These are phyloP conservation scores for Fusarium chaquense DNA, from an alignment of 2,329 filamentous ascomycete genomes.

Conservation along the genomic window DNA sequence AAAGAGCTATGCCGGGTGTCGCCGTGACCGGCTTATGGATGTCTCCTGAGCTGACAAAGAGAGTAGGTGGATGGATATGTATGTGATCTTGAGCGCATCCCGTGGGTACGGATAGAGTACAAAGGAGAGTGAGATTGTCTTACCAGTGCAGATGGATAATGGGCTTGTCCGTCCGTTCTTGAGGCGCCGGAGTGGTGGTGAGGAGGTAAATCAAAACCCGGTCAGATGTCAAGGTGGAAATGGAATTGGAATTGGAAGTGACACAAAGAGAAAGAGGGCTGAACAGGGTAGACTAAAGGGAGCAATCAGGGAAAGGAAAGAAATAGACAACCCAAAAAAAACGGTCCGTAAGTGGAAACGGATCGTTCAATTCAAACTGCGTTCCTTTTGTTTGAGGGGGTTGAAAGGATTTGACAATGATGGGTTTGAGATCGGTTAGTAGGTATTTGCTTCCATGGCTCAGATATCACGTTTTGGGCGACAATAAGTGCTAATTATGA, in stretches of 20 bases:
- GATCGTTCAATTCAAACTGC: constrained; percentile 1
- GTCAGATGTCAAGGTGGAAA: constrained; percentile 22
- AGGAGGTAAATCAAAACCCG: constrained; percentile 21
- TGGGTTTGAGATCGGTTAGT: neutral
- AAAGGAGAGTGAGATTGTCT: constrained; percentile 31
- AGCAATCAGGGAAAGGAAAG: constrained; percentile 13
- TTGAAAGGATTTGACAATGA: constrained; percentile 6
- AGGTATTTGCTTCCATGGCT: neutral
- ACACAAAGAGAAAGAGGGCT: constrained; percentile 13
- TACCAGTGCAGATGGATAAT: constrained; percentile 31
- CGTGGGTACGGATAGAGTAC: constrained; percentile 6
- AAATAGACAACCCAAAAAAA: constrained; percentile 21
- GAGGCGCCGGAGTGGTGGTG: constrained; percentile 8
- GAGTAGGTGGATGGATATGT: neutral
- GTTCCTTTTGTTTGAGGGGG: neutral
- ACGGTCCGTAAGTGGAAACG: neutral
- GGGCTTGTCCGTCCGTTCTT: constrained; percentile 30
- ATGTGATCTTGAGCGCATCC: neutral
- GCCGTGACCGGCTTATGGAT: constrained; percentile 31
- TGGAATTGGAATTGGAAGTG: neutral
- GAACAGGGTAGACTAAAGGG: constrained; percentile 4
- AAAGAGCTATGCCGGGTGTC: constrained; percentile 23
- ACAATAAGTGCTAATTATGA: neutral
- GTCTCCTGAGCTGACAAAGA: constrained; percentile 15
- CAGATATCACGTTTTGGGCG: neutral